Evolutionary conservation across 2,329 filamentous ascomycete genomes (phyloP).

Genomic region (Annulohypoxylon truncatum): DNA sequence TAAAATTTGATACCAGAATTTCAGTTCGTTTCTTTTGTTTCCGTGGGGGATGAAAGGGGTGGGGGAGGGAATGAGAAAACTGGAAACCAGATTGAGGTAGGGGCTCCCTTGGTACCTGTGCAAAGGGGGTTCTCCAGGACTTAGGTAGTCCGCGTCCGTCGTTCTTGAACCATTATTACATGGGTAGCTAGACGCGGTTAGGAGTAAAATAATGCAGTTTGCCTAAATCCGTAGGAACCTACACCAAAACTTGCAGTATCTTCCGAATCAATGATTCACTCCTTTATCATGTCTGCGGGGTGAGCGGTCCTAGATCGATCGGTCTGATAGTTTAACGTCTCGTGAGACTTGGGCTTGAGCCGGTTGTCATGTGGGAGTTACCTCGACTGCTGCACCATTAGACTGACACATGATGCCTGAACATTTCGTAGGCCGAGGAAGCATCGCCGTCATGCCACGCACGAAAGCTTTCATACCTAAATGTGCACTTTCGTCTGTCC

Average conservation of each 20-base stretch:
- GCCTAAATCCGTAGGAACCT: background rate
- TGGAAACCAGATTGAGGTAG: background rate
- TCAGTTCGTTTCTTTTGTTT: slow-evolving; percentile 15
- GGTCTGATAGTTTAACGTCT: slow-evolving; percentile 14
- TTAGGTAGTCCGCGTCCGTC: background rate
- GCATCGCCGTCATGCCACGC: slow-evolving; percentile 7
- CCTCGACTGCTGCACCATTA: slow-evolving; percentile 2
- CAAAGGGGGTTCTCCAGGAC: background rate
- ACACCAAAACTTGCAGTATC: background rate
- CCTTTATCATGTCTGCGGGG: background rate
- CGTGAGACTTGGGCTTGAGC: slow-evolving; percentile 14
- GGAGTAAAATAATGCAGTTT: slow-evolving; percentile 11
- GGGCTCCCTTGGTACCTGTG: background rate
- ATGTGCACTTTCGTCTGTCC: slow-evolving; percentile 2
- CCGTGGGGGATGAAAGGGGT: background rate
- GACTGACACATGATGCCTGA: slow-evolving; percentile 18
- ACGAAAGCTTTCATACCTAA: background rate
- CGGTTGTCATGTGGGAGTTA: slow-evolving; percentile 19
- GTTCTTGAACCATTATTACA: background rate
- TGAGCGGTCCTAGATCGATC: background rate
- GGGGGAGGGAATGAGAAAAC: background rate
- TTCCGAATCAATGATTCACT: background rate
- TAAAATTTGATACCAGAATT: slow-evolving; percentile 29
- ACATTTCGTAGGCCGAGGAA: slow-evolving; percentile 1
- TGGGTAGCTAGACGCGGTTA: background rate